These are phyloP conservation scores for Penicillium herquei DNA, from an alignment of 495 filamentous ascomycete species.

Conservation along the genomic window DNA sequence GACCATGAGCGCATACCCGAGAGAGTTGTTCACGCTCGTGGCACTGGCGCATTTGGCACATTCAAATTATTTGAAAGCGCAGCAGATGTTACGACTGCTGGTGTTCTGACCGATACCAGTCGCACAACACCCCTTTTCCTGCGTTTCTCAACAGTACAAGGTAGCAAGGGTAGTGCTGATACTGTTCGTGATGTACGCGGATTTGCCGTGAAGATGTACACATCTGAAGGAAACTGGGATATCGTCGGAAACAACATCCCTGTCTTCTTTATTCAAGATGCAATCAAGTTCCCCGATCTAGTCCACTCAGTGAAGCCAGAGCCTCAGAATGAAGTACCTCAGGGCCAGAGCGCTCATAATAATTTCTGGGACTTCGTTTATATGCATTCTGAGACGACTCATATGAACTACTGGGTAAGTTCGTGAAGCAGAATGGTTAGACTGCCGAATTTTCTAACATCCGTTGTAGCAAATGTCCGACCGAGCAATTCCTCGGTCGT, in stretches of 20 bases:
- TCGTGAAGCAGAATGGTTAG: not conserved
- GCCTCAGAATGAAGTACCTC: slow-evolving; percentile 71
- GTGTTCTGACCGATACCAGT: slow-evolving; percentile 75
- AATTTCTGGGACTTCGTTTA: slow-evolving; percentile 60
- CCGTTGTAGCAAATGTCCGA: slow-evolving; percentile 64
- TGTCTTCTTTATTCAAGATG: slow-evolving; percentile 75
- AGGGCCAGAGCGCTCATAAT: slow-evolving; percentile 61
- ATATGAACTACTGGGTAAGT: slow-evolving; percentile 81
- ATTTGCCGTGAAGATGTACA: slow-evolving; percentile 78
- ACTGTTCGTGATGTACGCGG: slow-evolving; percentile 81
- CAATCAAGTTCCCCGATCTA: slow-evolving; percentile 70
- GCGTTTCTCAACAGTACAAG: slow-evolving; percentile 82
- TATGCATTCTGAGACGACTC: slow-evolving; percentile 68
- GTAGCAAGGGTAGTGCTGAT: slow-evolving; percentile 73
- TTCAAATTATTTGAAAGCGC: slow-evolving; percentile 73
- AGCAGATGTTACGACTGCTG: slow-evolving; percentile 66
- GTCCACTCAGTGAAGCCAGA: slow-evolving; percentile 79
- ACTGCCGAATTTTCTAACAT: not conserved
- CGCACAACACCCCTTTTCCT: slow-evolving; percentile 77
- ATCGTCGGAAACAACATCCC: slow-evolving; percentile 77
- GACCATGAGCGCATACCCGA: slow-evolving; percentile 89
- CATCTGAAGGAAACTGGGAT: slow-evolving; percentile 56
- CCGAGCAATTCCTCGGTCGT: slow-evolving; percentile 75
- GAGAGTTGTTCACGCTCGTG: slow-evolving; percentile 85
- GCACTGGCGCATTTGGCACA: slow-evolving; percentile 77